phyloP scores from a whole-genome alignment of 2,329 filamentous ascomycete genomes.

The Nemania sp. region DNA sequence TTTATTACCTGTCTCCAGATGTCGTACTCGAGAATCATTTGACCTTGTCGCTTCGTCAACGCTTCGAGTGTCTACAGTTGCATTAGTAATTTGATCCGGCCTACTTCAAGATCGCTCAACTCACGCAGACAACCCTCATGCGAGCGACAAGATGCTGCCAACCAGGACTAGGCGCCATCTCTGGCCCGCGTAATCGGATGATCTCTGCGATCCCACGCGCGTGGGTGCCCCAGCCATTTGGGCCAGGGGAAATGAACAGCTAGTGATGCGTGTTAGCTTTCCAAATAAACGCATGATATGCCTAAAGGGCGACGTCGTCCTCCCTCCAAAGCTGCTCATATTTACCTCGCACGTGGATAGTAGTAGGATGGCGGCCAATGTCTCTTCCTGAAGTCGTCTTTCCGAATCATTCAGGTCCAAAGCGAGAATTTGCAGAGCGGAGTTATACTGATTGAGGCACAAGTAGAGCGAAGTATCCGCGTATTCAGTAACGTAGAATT shows the following conservation, averaged over 20 bases:
- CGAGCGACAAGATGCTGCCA: slow-evolving; percentile 29
- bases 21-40: slow-evolving; percentile 21
- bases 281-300: neutral
- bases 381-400: slow-evolving; percentile 26
- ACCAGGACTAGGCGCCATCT: slow-evolving; percentile 21
- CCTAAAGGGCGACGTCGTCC: no score
- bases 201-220: slow-evolving; percentile 26
- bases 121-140: slow-evolving; percentile 29
- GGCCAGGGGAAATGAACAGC: slow-evolving; percentile 27
- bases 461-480: slow-evolving; percentile 23
- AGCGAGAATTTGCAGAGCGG: slow-evolving; percentile 23
- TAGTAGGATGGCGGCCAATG: slow-evolving; percentile 26
- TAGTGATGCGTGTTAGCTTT: neutral
- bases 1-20: slow-evolving; percentile 26
- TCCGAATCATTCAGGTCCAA: slow-evolving; percentile 24
- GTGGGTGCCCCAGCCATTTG: slow-evolving; percentile 27
- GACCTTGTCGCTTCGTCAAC: slow-evolving; percentile 19
- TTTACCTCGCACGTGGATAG: slow-evolving; percentile 29
- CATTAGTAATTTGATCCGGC: neutral
- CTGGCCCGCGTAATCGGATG: slow-evolving; percentile 24
- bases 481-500: slow-evolving; percentile 23
- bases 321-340: neutral
- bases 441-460: slow-evolving; percentile 29
- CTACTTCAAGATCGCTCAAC: neutral
- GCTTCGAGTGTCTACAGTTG: slow-evolving; percentile 16